These are phyloP conservation scores for Chaetothyriales sp. DNA, from an alignment of 2,329 filamentous ascomycete species.

Conservation along the genomic window DNA sequence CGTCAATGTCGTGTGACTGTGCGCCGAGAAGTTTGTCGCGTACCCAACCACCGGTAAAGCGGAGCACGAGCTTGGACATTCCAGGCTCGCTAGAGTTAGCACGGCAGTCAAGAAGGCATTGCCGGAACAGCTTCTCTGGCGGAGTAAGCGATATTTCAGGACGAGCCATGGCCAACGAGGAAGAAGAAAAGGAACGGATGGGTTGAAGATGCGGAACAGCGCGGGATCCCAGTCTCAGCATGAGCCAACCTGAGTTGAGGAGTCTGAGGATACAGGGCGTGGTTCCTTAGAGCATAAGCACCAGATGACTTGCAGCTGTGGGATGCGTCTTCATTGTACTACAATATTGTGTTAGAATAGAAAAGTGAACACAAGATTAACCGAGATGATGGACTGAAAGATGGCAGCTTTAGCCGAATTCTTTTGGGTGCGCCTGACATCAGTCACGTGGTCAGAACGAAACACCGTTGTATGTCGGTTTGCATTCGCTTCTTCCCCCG, in stretches of 20 bases:
- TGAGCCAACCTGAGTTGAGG: not conserved
- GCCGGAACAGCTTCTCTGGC: conserved; percentile 15
- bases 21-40: conserved; percentile 34
- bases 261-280: not conserved
- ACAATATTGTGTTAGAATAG: not conserved
- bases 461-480: not conserved
- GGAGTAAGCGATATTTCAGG: conserved; percentile 8
- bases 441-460: not conserved
- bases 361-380: not conserved
- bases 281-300: not conserved
- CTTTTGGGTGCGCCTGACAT: not conserved
- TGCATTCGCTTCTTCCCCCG: not conserved
- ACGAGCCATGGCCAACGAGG: not conserved
- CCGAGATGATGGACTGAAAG: too few relatives aligned
- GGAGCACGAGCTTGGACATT: conserved; percentile 24
- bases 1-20: conserved; percentile 34
- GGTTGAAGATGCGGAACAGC: not conserved
- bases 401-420: not conserved
- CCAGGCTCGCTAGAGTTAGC: conserved; percentile 10
- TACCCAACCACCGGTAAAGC: conserved; percentile 37
- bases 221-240: not conserved
- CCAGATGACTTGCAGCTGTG: not conserved
- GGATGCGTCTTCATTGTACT: not conserved
- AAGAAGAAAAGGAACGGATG: not conserved
- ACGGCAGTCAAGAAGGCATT: conserved; percentile 17